phyloP scores from a whole-genome alignment of 1,139 yeast genomes.

The Yamadazyma friedrichii region DNA sequence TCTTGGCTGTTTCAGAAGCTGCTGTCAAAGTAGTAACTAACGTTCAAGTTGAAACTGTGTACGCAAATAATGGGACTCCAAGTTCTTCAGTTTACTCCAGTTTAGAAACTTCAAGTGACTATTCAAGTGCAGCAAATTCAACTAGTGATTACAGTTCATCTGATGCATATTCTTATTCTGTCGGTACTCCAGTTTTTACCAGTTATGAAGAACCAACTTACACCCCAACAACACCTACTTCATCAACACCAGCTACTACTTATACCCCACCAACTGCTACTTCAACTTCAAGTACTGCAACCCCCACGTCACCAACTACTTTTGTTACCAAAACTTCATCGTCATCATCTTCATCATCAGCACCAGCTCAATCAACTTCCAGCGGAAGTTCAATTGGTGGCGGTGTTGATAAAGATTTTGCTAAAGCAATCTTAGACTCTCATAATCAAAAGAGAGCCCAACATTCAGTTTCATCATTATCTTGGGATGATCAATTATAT shows the following conservation, averaged over 20 bases:
- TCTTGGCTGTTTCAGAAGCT: conserved; percentile 16
- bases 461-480: conserved; percentile 58
- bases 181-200: conserved; percentile 1
- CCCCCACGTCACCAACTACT: conserved; percentile 12
- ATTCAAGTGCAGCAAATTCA: conserved; percentile 5
- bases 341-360: conserved; percentile 8
- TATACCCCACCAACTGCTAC: conserved; percentile 5
- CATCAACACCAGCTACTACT: conserved; percentile 3
- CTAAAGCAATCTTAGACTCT: conserved; percentile 45
- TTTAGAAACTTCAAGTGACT: conserved; percentile 3
- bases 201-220: conserved; percentile 5
- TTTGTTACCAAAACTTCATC: conserved; percentile 14
- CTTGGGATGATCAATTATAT: conserved; percentile 66
- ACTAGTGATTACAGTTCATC: conserved; percentile 5
- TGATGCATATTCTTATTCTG: background rate
- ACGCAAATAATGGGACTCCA: conserved; percentile 9
- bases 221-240: conserved; percentile 6
- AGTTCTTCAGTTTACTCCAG: conserved; percentile 8
- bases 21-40: conserved; percentile 20
- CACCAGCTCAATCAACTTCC: conserved; percentile 9
- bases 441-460: conserved; percentile 70
- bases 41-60: conserved; percentile 18
- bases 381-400: conserved; percentile 10
- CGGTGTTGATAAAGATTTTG: conserved; percentile 30
- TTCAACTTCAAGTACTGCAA: conserved; percentile 6